Evolutionary conservation across 768 basidiomycete species (phyloP).

Genomic region (Megacollybia marginata): DNA sequence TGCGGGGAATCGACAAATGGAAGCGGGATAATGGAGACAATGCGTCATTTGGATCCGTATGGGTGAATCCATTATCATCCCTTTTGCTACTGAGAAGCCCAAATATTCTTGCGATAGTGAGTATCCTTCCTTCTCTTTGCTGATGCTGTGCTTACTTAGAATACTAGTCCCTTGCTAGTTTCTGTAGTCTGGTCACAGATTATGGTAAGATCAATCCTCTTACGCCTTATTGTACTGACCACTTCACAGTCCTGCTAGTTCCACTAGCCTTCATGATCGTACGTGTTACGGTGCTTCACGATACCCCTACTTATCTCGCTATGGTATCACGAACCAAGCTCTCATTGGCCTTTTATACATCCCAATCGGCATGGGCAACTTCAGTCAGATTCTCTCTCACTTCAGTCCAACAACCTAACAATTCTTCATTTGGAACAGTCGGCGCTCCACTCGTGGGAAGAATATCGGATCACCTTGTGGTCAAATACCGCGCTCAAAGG

Average conservation of each 20-base stretch:
- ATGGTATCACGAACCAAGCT: slow-evolving; percentile 49
- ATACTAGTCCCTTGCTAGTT: no score
- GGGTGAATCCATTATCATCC: slow-evolving; percentile 53
- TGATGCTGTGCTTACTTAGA: background rate
- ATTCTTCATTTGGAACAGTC: slow-evolving; percentile 20
- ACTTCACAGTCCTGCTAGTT: slow-evolving; percentile 39
- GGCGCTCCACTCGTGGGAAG: slow-evolving; percentile 55
- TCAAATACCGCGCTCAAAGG: slow-evolving; percentile 38
- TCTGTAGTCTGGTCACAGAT: slow-evolving; percentile 24
- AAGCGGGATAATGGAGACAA: slow-evolving; percentile 2
- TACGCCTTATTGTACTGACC: slow-evolving; percentile 11
- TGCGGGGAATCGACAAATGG: slow-evolving; percentile 45
- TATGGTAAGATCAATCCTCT: slow-evolving; percentile 17
- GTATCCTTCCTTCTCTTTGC: slow-evolving; percentile 12
- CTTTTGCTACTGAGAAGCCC: slow-evolving; percentile 50
- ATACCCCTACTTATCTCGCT: slow-evolving; percentile 41
- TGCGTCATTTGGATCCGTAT: slow-evolving; percentile 22
- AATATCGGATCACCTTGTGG: slow-evolving; percentile 48
- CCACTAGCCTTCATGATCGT: slow-evolving; percentile 67
- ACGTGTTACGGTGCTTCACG: background rate
- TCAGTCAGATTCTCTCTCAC: slow-evolving; percentile 30
- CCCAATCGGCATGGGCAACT: slow-evolving; percentile 50
- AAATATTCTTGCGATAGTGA: slow-evolving; percentile 46
- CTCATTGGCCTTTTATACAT: slow-evolving; percentile 54
- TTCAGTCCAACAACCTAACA: background rate